A percentile compares a stretch with the other conserved stretches of the same genome.
These are phyloP conservation scores for Clavispora santaluciae DNA, from an alignment of 805 yeast species.

Conservation along the genomic window DNA sequence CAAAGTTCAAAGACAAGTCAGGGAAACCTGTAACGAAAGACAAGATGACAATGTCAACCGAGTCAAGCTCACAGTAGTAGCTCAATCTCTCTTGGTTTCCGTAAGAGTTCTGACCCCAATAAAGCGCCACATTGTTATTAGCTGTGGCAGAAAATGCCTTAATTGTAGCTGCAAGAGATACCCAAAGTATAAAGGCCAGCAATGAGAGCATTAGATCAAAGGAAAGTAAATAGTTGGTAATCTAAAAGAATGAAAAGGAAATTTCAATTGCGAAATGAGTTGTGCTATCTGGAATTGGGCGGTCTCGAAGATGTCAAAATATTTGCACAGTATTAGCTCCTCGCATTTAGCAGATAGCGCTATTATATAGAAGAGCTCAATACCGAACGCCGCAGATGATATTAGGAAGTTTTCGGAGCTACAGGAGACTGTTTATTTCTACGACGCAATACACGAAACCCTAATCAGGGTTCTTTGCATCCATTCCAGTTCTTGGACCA, in stretches of 20 bases:
- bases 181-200: neutral
- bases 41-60: conserved; percentile 66
- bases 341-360: neutral
- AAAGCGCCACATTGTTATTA: conserved; percentile 57
- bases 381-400: neutral
- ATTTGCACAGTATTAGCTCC: too few relatives aligned
- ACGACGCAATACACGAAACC: neutral
- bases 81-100: conserved; percentile 39
- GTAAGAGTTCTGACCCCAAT: conserved; percentile 82
- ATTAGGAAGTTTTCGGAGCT: neutral
- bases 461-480: neutral
- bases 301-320: too few relatives aligned
- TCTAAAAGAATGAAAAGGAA: neutral
- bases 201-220: neutral
- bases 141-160: neutral
- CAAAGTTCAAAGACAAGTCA: conserved; percentile 43
- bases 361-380: neutral
- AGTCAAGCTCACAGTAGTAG: conserved; percentile 59
- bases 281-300: too few relatives aligned
- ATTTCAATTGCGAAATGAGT: neutral
- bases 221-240: neutral
- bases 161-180: neutral
- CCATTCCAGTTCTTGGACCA: neutral
- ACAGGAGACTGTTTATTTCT: neutral
- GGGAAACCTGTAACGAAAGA: conserved; percentile 70